Base-by-base conservation (phyloP, 1,284 basidiomycete genomes). In the Apiotrichum mycotoxinovorans region DNA sequence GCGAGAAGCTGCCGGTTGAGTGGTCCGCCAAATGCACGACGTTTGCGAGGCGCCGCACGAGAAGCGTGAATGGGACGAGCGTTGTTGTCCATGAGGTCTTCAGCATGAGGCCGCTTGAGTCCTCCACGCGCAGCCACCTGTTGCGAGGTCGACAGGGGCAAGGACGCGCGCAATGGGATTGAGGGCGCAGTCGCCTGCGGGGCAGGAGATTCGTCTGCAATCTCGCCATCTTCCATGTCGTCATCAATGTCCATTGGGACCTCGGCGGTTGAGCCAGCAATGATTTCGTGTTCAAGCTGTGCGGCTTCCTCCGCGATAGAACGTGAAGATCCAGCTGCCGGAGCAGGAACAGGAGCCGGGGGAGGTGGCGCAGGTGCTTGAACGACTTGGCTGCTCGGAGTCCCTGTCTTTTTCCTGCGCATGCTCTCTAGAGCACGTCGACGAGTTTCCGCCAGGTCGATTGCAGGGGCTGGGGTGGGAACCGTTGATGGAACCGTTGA, bases 201-300 rank as follows among this genome's bases (percentile, higher is more conserved):
- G 4, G 51, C 51, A 8, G 42, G 46, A 33, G 56, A 35, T 10
- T 46, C 20, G n/a, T 60, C 58, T 5, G 51, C 49, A 27, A 73
- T 72, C 57, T 75, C 71, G 3, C 73, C 73, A 46, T 72, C 70
- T 55, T 75, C 73, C 4, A 65, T 57, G 20, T 63, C 60, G 30
- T 71, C 67, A 23, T 68, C 65, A 34, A 65, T 54, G 27, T 63
- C 62, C 60, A 62, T 62, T 14, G 57, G 59, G 1, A 57, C 57
- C 45, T 53, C 64, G 9, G 44, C 47, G 20, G 33, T 54, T 22
- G 55, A 56, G 0, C 63, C 63, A 7, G 46, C n/a, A n/a, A 67
- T 33, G 2, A 74, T 56, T 51, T 71, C 71, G 25, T 58, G 61
- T 46, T 72, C 66, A 26, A 71, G 57, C 22, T 65, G 56, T 4